Evolutionary conservation across 805 yeast species (phyloP), one percentile per base, ranked within the genome.

Genomic region (Yarrowia bubula): DNA sequence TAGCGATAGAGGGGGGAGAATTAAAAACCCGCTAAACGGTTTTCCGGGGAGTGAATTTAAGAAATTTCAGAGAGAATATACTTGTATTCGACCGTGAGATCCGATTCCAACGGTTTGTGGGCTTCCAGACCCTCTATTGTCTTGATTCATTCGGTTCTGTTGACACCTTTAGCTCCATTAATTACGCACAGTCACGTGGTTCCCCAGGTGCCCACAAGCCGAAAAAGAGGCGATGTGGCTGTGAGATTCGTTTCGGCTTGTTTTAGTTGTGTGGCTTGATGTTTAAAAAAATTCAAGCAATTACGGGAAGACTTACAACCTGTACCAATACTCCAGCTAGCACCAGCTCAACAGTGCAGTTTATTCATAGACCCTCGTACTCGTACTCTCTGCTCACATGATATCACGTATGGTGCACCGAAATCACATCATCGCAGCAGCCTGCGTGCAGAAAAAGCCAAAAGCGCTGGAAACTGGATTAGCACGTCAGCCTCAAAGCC

Each of bases 371-470:
- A 22, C 4, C 28, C 3, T 22, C 28, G n/a, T n/a, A n/a, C 28
- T 22, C 28, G 28, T 8, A n/a, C 5, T 38, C 14, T 14, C 17
- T 38, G 11, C 38, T 18, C 57, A 50, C 57, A 50, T 50, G 43
- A 53, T 28, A 55, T 39, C 41, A 41, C 61, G 61, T 55, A 18
- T 39, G 39, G 39, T 15, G 13, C 47, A 11, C 38, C 61, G 37
- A 15, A 55, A 55, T 55, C 61, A 55, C 61, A 55, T 55, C 61
- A 55, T 55, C 61, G 47, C 39, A 31, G 47, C 61, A 41, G 38
- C 47, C 22, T 32, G 44, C 44, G 38, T 55, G 61, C 61, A 55
- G 58, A 51, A 51, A 51, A 51, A 51, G 43, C 43, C 58, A 37
- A 51, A 51, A n/a, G 18, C 7, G 1, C 58, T 51, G 41, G 55